Conservation (phyloP, 179 eudicot species). For the Vitellaria paradoxa region DNA sequence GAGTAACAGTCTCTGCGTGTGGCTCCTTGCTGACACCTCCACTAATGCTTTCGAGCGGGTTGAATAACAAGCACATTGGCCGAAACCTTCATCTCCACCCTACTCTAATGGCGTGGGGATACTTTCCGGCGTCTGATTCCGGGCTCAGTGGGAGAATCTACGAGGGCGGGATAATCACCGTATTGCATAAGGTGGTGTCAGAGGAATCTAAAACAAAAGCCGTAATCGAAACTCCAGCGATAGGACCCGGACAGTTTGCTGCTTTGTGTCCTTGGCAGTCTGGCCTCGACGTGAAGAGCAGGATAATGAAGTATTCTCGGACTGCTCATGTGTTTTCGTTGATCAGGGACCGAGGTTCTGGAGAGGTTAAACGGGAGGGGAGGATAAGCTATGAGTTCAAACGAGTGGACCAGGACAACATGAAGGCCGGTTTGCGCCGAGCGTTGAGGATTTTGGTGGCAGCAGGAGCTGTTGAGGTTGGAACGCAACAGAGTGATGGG, state of each 20-base stretch:
- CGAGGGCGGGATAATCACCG: constrained; percentile 74
- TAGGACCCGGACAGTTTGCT: constrained; percentile 68
- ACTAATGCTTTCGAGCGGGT: constrained; percentile 46
- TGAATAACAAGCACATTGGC: constrained; percentile 32
- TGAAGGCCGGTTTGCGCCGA: constrained; percentile 43
- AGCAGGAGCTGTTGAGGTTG: constrained; percentile 81
- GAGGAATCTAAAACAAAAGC: constrained; percentile 41
- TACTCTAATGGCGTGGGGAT: constrained; percentile 65
- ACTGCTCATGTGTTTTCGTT: constrained; percentile 59
- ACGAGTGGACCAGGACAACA: constrained; percentile 41
- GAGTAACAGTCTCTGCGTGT: constrained; percentile 64
- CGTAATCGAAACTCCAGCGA: constrained; percentile 50
- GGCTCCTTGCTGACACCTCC: constrained; percentile 69
- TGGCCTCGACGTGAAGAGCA: constrained; percentile 46
- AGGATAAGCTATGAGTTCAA: constrained; percentile 33
- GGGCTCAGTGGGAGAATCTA: constrained; percentile 43
- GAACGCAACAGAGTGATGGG: constrained; percentile 69
- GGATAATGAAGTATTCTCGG: constrained; percentile 49
- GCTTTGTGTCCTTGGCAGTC: constrained; percentile 63
- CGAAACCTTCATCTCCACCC: constrained; percentile 41
- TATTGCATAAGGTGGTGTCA: constrained; percentile 41
- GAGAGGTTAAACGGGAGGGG: constrained; percentile 29
- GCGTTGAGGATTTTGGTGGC: constrained; percentile 58
- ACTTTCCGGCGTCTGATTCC: constrained; percentile 49
- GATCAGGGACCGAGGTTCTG: constrained; percentile 50